Percentiles rank a stretch among this genome's conserved stretches.
Evolutionary conservation across 1,284 basidiomycete species (phyloP).

Genomic region (Heterobasidion annosum): DNA sequence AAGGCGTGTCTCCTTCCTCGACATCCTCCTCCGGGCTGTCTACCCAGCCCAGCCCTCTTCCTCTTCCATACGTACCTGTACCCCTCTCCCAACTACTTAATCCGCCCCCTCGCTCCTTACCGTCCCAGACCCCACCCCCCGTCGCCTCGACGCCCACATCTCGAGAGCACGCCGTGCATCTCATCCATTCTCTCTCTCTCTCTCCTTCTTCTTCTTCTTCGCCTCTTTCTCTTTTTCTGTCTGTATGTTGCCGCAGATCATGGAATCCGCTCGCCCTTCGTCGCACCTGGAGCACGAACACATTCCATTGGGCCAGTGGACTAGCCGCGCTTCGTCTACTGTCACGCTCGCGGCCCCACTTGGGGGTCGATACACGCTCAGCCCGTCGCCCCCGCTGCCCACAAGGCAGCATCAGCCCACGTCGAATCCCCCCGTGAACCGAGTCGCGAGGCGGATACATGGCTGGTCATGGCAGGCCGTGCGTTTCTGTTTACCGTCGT

Average conservation of each 20-base stretch:
- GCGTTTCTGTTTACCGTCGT: not conserved
- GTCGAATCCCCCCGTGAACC: not conserved
- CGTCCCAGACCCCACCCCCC: too few species aligned
- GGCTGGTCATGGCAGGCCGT: constrained; percentile 44
- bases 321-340: not conserved
- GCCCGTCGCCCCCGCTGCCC: not conserved
- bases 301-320: not conserved
- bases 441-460: constrained; percentile 30
- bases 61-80: not conserved
- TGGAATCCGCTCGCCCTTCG: not conserved
- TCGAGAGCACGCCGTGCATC: too few species aligned
- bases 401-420: not conserved
- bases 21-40: not conserved
- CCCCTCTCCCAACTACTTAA: too few species aligned
- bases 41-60: not conserved
- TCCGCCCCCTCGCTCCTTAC: too few species aligned
- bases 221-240: not conserved
- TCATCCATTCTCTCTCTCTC: not conserved
- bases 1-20: not conserved
- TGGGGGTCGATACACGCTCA: not conserved
- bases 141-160: too few species aligned
- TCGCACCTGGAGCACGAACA: not conserved
- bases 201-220: not conserved
- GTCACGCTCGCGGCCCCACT: not conserved
- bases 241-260: not conserved